Evolutionary conservation across 495 filamentous ascomycete species (phyloP).

Genomic region (Oidiodendron maius): DNA sequence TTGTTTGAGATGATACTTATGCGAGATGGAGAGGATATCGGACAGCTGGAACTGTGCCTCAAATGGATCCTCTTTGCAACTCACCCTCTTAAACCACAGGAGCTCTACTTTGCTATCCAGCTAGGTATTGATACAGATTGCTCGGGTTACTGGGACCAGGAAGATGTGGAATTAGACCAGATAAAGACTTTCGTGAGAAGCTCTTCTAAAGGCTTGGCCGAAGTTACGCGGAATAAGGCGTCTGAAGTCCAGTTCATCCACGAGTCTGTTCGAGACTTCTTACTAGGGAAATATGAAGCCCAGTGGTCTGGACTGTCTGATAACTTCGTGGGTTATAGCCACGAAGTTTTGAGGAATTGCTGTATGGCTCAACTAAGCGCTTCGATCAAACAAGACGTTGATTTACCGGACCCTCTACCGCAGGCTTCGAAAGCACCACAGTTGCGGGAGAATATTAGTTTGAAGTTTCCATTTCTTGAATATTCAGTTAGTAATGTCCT

Average conservation of each 20-base stretch:
- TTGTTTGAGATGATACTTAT: slow-evolving; percentile 35
- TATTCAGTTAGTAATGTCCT: slow-evolving; percentile 39
- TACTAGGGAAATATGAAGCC: slow-evolving; percentile 13
- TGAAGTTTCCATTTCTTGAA: slow-evolving; percentile 35
- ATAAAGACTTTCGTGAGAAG: slow-evolving; percentile 25
- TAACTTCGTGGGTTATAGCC: slow-evolving; percentile 24
- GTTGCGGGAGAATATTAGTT: slow-evolving; percentile 16
- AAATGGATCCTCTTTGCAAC: slow-evolving; percentile 33
- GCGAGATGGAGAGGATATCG: slow-evolving; percentile 15
- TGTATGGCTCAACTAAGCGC: slow-evolving; percentile 24
- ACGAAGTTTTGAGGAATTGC: slow-evolving; percentile 31
- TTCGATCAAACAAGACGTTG: slow-evolving; percentile 14
- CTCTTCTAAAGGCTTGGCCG: slow-evolving; percentile 30
- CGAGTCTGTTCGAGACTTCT: slow-evolving; percentile 35
- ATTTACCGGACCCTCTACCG: slow-evolving; percentile 21
- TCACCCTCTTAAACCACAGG: slow-evolving; percentile 24
- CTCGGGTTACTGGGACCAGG: slow-evolving; percentile 16
- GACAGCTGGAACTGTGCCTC: slow-evolving; percentile 22
- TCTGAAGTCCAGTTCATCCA: slow-evolving; percentile 34
- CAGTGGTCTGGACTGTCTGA: slow-evolving; percentile 17
- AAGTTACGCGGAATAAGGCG: slow-evolving; percentile 17
- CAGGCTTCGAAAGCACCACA: slow-evolving; percentile 16
- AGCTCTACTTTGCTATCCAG: slow-evolving; percentile 33
- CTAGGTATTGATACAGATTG: slow-evolving; percentile 7
- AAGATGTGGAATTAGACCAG: slow-evolving; percentile 18